Conservation (phyloP, 2,329 filamentous ascomycete species). For the Curvularia spicifera region DNA sequence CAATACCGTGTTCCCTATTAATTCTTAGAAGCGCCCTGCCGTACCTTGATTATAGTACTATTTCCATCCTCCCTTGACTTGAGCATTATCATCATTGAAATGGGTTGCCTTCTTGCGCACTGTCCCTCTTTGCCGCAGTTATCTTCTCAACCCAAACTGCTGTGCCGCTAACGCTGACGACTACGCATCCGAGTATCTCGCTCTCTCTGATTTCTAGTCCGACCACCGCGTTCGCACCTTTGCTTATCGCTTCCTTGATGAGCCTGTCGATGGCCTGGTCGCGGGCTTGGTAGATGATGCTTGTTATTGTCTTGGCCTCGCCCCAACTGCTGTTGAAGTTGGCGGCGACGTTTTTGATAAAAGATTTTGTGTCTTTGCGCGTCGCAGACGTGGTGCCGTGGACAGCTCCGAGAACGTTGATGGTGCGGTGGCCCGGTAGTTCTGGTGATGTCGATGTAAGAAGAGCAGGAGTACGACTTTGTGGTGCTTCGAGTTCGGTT, state of each 20-base stretch:
- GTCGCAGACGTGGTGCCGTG: constrained; percentile 43
- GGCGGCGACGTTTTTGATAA: constrained; percentile 38
- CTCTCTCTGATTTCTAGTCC: constrained; percentile 42
- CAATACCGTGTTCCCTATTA: background rate
- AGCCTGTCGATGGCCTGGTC: constrained; percentile 46
- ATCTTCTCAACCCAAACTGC: constrained; percentile 41
- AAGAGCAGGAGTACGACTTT: constrained; percentile 37
- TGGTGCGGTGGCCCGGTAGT: constrained; percentile 37
- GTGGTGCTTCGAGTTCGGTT: constrained; percentile 34
- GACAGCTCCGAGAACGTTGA: constrained; percentile 38
- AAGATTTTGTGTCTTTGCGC: constrained; percentile 45
- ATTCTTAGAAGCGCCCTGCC: background rate
- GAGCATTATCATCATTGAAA: constrained; percentile 9
- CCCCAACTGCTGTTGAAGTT: constrained; percentile 32
- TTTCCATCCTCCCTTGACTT: background rate
- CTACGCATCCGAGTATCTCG: constrained; percentile 44
- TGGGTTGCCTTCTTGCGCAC: constrained; percentile 26
- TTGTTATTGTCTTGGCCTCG: constrained; percentile 42
- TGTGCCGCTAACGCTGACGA: constrained; percentile 44
- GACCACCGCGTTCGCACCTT: constrained; percentile 43
- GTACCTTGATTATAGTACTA: background rate
- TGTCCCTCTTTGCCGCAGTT: constrained; percentile 27
- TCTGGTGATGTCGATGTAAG: constrained; percentile 38
- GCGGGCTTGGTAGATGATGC: constrained; percentile 42
- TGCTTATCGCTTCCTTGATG: constrained; percentile 40